These are phyloP conservation scores for Lithocarpus polystachyus DNA, from an alignment of 306 rosid species.

Conservation along the genomic window DNA sequence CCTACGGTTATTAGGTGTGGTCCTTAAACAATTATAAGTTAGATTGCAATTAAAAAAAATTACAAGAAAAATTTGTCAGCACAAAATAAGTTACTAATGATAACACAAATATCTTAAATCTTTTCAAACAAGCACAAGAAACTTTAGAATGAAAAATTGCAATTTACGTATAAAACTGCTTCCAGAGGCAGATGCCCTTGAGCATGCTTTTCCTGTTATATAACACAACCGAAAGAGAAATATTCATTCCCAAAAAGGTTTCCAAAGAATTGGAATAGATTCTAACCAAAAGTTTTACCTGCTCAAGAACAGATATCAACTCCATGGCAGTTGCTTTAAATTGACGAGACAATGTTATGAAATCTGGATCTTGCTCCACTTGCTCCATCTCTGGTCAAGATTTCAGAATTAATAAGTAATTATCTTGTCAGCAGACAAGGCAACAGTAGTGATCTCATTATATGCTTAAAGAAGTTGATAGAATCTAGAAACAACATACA, in stretches of 20 bases:
- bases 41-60: not conserved
- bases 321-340: constrained; percentile 92
- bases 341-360: constrained; percentile 76
- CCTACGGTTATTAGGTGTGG: too few species aligned
- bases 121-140: not conserved
- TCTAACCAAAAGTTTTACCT: constrained; percentile 52
- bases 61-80: not conserved
- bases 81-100: not conserved
- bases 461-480: not conserved
- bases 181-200: not conserved
- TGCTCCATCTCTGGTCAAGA: constrained; percentile 82
- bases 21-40: too few species aligned
- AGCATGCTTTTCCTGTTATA: not conserved
- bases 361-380: constrained; percentile 93
- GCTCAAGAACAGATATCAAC: constrained; percentile 93
- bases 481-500: not conserved
- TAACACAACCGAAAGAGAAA: not conserved
- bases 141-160: not conserved
- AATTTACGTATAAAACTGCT: not conserved
- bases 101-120: not conserved
- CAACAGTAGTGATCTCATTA: constrained; percentile 10
- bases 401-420: constrained; percentile 32
- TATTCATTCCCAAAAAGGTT: not conserved
- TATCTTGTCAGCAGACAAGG: constrained; percentile 36
- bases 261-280: constrained; percentile 6